A percentile compares a stretch with the other conserved stretches of the same genome.
Conservation (phyloP, 169 alveolate species). For the Amoebophrya sp. region DNA sequence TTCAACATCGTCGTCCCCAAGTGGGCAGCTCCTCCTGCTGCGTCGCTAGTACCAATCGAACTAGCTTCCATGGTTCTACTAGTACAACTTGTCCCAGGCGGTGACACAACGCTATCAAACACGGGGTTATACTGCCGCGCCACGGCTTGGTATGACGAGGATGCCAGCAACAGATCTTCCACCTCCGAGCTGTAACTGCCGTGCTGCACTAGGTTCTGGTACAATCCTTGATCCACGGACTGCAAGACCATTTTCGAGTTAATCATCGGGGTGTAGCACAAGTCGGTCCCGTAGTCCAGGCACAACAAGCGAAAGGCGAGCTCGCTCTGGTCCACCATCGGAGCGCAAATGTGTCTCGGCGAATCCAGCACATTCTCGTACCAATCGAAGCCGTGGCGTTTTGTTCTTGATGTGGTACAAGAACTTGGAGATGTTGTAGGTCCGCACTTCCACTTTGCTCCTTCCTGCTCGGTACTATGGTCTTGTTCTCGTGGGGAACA, state of each 20-base stretch:
- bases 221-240: neutral
- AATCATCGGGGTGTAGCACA: conserved; percentile 49
- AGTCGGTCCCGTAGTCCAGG: conserved; percentile 31
- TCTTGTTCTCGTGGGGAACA: too few species aligned
- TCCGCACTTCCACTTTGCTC: too few species aligned
- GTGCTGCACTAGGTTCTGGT: neutral
- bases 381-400: neutral
- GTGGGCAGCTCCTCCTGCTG: too few species aligned
- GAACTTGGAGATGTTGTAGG: too few species aligned
- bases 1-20: neutral
- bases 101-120: too few species aligned
- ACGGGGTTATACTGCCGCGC: neutral
- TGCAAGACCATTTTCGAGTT: conserved; percentile 28
- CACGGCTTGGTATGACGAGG: neutral
- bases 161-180: neutral
- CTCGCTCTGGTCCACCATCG: conserved; percentile 52
- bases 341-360: conserved; percentile 28
- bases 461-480: too few species aligned
- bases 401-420: too few species aligned
- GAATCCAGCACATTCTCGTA: neutral
- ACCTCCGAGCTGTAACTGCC: too few species aligned
- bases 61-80: neutral
- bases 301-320: conserved; percentile 43
- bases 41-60: neutral
- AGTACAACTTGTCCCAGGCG: too few species aligned